Base-by-base conservation (phyloP, 768 basidiomycete species). In the Rhodotorula diobovata region DNA sequence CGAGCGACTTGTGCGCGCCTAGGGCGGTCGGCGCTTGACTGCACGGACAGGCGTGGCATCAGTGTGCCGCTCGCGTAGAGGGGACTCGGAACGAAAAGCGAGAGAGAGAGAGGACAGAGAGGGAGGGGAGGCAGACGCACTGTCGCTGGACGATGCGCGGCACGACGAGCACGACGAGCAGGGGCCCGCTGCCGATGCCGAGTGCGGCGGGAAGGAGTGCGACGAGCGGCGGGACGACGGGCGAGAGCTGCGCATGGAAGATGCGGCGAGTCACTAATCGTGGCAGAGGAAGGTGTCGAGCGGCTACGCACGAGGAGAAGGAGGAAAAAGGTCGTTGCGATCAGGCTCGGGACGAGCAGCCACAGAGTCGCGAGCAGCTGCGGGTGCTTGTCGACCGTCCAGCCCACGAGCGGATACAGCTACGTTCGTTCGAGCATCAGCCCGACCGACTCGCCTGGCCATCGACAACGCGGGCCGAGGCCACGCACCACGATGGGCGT, bases 391-490 rank as follows among this genome's bases (percentile, higher is more conserved):
- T 72, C 71, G 21, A 72, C 37, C 3, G 30, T 6, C 43, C 50
- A 72, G 7, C 71, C 71, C 8, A 51, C 43, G n/a, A 68, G 53
- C 2, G 67, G 71, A 50, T 73, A 73, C 25, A 63, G 62, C 70
- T 71, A 53, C 16, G 3, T 35, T 23, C 3, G 5, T 9, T 4
- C 1, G 4, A 18, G 2, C 16, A 43, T 30, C 50, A 43, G 21
- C 15, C 32, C 32, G 7, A n/a, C 18, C 25, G 20, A 23, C 28
- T 30, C 50, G 25, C 28, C 48, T 46, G 45, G n/a, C n/a, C n/a
- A n/a, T n/a, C n/a, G n/a, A n/a, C n/a, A n/a, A n/a, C n/a, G n/a
- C n/a, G n/a, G n/a, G n/a, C 28, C 20, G 10, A 32, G 35, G n/a
- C n/a, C n/a, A 54, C 70, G 28, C 4, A 67, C 66, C 34, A 72